Base-by-base conservation (phyloP, 257 asterid genomes). In the Rubia yunnanensis region DNA sequence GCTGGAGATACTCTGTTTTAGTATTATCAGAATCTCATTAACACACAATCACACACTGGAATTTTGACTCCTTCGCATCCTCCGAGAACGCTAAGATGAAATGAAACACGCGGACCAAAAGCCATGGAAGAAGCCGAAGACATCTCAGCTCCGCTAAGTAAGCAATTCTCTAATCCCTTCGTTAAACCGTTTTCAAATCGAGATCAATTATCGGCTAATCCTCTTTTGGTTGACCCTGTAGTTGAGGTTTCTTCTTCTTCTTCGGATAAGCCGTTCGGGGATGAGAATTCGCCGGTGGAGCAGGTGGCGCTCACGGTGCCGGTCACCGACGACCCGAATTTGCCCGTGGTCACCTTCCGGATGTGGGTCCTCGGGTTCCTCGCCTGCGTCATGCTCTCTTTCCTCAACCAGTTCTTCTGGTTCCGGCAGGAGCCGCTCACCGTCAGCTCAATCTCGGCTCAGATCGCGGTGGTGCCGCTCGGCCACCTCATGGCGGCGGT, bases 371-470 rank as follows among this genome's bases (percentile, higher is more conserved):
- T 88, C 34, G 97, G 96, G 7, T 63, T 86, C 24, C 46, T 77
- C 17, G 83, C 96, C 27, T 90, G 97, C 77, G 65, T 76, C 18
- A 78, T 84, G 22, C 88, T 90, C 73, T 90, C 97, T 18, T 87
- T 90, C 80, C 96, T 90, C 83, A 90, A 90, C 70, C 96, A 90
- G 64, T 88, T 88, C 87, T 90, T 88, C 82, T 91, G 88, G 89
- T 91, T 81, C 88, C 88, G 96, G 69, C 84, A 86, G 39, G 95
- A 91, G 80, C 96, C 97, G 58, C 91, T 91, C 26, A 72, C 97
- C 2, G 80, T 91, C 71, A 77, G 84, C 48, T 79, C 92, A 6
- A 83, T 88, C 82, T 86, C 97, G 58, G 96, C 96, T 57, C 97
- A 91, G 78, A 84, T 91, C 67, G 95, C 95, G 14, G 96, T 91